Conservation (phyloP, 169 alveolate genomes). For the Plasmodium cynomolgi region DNA sequence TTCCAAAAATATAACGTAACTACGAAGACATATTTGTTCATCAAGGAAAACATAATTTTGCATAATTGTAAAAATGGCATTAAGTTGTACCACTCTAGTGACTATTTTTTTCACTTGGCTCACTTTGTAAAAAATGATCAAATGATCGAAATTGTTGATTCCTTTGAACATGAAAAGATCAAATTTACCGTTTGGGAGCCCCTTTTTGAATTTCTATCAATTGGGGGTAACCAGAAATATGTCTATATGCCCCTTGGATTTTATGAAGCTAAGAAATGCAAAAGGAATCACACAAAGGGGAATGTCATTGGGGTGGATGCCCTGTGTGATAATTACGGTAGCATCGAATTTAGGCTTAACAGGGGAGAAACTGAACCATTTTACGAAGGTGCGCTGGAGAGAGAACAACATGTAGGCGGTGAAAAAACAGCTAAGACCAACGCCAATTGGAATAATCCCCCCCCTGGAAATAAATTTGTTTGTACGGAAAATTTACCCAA, state of each 20-base stretch:
- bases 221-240: background rate
- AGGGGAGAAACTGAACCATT: background rate
- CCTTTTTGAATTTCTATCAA: slow-evolving; percentile 17
- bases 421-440: background rate
- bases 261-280: slow-evolving; percentile 16
- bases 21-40: slow-evolving; percentile 22
- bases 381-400: background rate
- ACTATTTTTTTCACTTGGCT: slow-evolving; percentile 9
- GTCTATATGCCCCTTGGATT: slow-evolving; percentile 27
- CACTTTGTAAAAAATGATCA: slow-evolving; percentile 3
- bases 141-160: slow-evolving; percentile 31
- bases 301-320: background rate
- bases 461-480: background rate
- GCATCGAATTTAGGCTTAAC: background rate
- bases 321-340: background rate
- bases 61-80: slow-evolving; percentile 7
- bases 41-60: slow-evolving; percentile 10
- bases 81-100: slow-evolving; percentile 18
- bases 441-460: background rate
- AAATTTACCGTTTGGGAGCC: slow-evolving; percentile 33
- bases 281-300: background rate
- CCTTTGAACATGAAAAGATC: slow-evolving; percentile 29
- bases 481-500: background rate
- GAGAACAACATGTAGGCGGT: background rate
- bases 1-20: slow-evolving; percentile 14